Conservation (phyloP, 2,329 filamentous ascomycete species). For the Hypomyces rosellus region DNA sequence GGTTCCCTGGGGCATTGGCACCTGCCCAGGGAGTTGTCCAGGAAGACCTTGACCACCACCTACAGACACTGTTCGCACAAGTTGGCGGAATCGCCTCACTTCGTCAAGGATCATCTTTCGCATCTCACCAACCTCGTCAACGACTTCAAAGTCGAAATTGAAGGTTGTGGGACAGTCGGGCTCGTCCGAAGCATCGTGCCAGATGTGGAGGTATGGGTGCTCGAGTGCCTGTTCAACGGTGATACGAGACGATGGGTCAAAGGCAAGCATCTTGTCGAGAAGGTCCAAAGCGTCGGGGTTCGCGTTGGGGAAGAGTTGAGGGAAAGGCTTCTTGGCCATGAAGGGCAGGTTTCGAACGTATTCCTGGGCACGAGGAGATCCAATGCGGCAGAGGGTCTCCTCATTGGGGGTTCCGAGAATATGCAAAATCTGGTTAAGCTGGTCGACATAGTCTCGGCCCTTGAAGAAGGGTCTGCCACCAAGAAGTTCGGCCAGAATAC, state of each 20-base stretch:
- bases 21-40: constrained; percentile 35
- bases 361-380: constrained; percentile 91
- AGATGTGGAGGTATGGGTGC: constrained; percentile 94
- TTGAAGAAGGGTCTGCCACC: constrained; percentile 98
- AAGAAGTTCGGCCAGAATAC: constrained; percentile 91
- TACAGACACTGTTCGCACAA: constrained; percentile 47
- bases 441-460: constrained; percentile 97
- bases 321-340: constrained; percentile 92
- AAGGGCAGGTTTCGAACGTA: constrained; percentile 94
- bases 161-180: constrained; percentile 89
- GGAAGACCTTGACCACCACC: constrained; percentile 24
- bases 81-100: constrained; percentile 74
- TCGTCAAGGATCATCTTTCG: constrained; percentile 96
- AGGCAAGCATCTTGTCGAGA: constrained; percentile 93
- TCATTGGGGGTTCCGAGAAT: constrained; percentile 96
- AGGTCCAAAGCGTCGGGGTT: constrained; percentile 95
- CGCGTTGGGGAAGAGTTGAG: constrained; percentile 81
- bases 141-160: constrained; percentile 97
- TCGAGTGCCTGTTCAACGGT: constrained; percentile 92
- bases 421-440: constrained; percentile 98
- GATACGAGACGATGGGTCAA: constrained; percentile 90
- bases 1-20: constrained; percentile 47
- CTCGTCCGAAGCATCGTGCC: constrained; percentile 97
- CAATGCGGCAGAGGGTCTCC: constrained; percentile 87
- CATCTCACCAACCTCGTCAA: constrained; percentile 93